Base-by-base conservation (phyloP, 2,329 filamentous ascomycete genomes). In the Diaporthe humulicola region DNA sequence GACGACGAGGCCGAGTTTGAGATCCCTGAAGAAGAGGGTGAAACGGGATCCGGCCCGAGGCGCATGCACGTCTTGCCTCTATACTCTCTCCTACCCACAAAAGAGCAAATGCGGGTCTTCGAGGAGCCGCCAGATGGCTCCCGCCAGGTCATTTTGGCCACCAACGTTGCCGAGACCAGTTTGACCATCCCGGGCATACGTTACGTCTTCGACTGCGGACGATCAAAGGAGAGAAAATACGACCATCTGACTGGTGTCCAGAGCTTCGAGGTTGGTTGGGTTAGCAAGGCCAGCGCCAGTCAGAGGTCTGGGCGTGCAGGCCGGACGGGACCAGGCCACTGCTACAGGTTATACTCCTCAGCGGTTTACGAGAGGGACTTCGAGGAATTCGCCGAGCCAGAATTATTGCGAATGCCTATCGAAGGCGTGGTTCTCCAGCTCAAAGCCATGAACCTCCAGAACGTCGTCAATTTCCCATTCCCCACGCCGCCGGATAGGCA, bases 91-190 rank as follows among this genome's bases (percentile, higher is more conserved):
- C 87, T 99, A 0, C 95, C 96, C 0, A 98, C 96, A 3, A 93
- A 92, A 78, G 95, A 98, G 80, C 97, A 99, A 84, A 89, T 98
- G 81, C 91, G 92, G 75, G 95, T 99, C 14, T 99, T 99, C 79
- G 93, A 98, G 77, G 88, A 93, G 0, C 91, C 94, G 0, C 96
- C 96, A 0, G 93, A 96, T 73, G 94, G 94, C 22, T 94, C 94
- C 12, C 92, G 97, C 12, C 89, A 97, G 33, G 94, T 99, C 70
- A 93, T 99, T 5, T 86, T 99, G 54, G 95, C 97, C 0, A 99
- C 97, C 57, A 99, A 99, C 83, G 95, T 99, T 58, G 97, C 97
- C 0, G 97, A 99, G 84, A 99, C 97, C 0, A 97, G 94, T 90
- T 89, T 99, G 81, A 99, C 97, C 0, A 99, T 99, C 74, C 96